phyloP scores from a whole-genome alignment of 2,329 filamentous ascomycete species.

The Arthrobotrys megalospora region DNA sequence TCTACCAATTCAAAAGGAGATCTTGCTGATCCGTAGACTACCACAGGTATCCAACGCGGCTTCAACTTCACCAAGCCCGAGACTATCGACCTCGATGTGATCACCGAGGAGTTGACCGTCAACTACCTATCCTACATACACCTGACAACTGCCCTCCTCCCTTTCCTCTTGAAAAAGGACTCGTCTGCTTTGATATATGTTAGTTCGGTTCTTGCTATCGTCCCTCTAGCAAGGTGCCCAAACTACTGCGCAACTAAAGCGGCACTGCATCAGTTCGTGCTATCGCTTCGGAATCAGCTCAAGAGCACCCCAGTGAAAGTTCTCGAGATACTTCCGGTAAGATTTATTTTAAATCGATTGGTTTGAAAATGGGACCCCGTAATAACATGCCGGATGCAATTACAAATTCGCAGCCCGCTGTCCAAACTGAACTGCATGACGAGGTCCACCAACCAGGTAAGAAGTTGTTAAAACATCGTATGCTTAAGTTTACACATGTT shows the following conservation, averaged over 20 bases:
- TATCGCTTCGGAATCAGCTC: conserved; percentile 70
- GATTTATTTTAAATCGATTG: neutral
- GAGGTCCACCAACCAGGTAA: conserved; percentile 66
- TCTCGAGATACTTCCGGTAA: conserved; percentile 70
- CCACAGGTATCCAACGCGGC: conserved; percentile 68
- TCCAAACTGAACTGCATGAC: conserved; percentile 70
- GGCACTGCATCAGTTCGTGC: conserved; percentile 70
- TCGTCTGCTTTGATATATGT: conserved; percentile 66
- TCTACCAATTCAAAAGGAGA: neutral
- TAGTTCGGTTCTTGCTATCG: conserved; percentile 70
- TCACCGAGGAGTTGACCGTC: conserved; percentile 69
- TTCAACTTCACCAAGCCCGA: conserved; percentile 70
- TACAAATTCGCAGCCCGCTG: conserved; percentile 32
- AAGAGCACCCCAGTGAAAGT: conserved; percentile 67
- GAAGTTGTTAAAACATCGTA: neutral
- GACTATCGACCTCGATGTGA: conserved; percentile 67
- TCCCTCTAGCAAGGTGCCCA: conserved; percentile 70
- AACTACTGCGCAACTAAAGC: conserved; percentile 73
- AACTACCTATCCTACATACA: conserved; percentile 71
- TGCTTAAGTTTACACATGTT: neutral
- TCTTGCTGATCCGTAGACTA: conserved; percentile 10
- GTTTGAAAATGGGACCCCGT: neutral
- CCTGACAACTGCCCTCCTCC: conserved; percentile 70
- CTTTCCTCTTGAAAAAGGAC: conserved; percentile 67
- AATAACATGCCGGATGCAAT: neutral